phyloP scores from a whole-genome alignment of 2,329 filamentous ascomycete genomes.

The Teratosphaeria viscida region DNA sequence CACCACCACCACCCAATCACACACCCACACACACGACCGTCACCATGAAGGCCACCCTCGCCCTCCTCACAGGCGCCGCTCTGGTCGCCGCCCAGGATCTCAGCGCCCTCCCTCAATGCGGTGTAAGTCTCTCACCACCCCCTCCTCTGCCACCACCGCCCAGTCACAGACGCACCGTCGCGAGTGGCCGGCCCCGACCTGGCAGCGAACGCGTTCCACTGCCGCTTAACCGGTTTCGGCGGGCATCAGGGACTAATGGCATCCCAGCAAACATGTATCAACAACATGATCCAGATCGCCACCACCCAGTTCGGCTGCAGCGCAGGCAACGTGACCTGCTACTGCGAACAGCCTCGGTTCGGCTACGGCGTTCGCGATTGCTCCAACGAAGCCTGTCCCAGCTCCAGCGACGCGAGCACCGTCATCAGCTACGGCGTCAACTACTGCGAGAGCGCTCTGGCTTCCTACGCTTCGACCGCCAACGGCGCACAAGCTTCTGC shows the following conservation, averaged over 20 bases:
- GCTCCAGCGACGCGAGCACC: constrained; percentile 13
- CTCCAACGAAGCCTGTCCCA: constrained; percentile 25
- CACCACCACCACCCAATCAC: constrained; percentile 1
- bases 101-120: constrained; percentile 22
- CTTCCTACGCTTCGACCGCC: constrained; percentile 8
- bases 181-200: not conserved
- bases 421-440: constrained; percentile 25
- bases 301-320: constrained; percentile 20
- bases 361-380: constrained; percentile 31
- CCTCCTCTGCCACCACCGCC: not conserved
- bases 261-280: constrained; percentile 25
- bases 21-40: constrained; percentile 5
- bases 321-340: constrained; percentile 23
- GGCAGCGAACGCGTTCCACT: not conserved
- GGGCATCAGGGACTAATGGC: constrained; percentile 2
- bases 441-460: constrained; percentile 20
- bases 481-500: not conserved
- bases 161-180: not conserved
- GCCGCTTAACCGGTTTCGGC: not conserved
- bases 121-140: constrained; percentile 20
- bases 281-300: constrained; percentile 27
- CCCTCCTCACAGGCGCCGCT: constrained; percentile 21
- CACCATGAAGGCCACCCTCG: constrained; percentile 26
- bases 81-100: constrained; percentile 25
- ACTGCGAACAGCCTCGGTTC: constrained; percentile 26